Base-by-base conservation (phyloP, 1,284 basidiomycete genomes). In the Cystobasidiaceae sp. region DNA sequence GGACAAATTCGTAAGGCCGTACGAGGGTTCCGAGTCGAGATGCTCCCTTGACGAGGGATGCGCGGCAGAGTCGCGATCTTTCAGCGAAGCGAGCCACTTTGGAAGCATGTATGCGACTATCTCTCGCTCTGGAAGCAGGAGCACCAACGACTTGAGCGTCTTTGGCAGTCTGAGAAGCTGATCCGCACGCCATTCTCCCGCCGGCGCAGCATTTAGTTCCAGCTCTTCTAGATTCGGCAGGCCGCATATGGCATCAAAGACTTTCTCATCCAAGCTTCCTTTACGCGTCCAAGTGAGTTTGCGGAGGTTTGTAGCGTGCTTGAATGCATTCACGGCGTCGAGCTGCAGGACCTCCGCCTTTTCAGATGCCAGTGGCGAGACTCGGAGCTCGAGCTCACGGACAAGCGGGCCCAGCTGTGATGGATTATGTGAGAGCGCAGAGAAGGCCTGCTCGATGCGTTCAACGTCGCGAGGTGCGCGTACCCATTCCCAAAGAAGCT, bases 401-500 rank as follows among this genome's bases (percentile, higher is more conserved):
- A 63, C 60, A 28, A 43, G 51, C 19, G 46, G 44, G 46, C 60
- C 54, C 11, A 63, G 60, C 33, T 63, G 25, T 8, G n/a, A n/a
- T n/a, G 50, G 41, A 13, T 37, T 44, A 7, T 44, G 19, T 13
- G 60, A 25, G 19, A 63, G 51, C 7, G 60, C 60, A 1, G 60
- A 37, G 60, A 63, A 63, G 17, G 60, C 60, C 25, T 52, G 19
- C 17, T 27, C 60, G 13, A 63, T 52, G 17, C 60, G 41, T 9
- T 54, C 50, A 8, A 41, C 21, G 19, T 63, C 60, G 4, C 60
- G 34, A 17, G 52, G 52, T 4, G 60, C 50, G 15, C 60, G 17
- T 13, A 63, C 60, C 60, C 60, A 63, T 34, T 54, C 41, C 60
- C 60, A 63, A 7, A 63, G 23, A 21, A 63, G 51, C 60, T 63